Evolutionary conservation across 169 alveolate genomes (phyloP), one percentile per base, ranked within the genome.

Genomic region (Plasmodium blacklocki): DNA sequence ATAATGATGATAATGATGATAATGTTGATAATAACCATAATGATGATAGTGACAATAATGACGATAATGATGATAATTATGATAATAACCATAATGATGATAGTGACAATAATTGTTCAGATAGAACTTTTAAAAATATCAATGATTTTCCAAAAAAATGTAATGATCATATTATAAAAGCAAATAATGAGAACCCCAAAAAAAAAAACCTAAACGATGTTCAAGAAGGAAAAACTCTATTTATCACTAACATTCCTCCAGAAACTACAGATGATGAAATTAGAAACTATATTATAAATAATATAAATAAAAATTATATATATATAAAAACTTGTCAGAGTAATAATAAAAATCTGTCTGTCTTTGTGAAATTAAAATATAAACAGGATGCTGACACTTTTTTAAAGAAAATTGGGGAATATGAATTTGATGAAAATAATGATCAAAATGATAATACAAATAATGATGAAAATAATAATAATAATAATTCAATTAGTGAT

Each of bases 371-470:
- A 73, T 66, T 86, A 52, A 70, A 29, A 15, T 6, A 18, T n/a
- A 86, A 86, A 62, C 21, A 58, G 1, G 92, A 86, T 60, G 92
- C 88, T 11, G 92, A 86, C 54, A 56, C 49, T 15, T 86, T 86
- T 86, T 71, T 86, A 73, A 73, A 71, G 62, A 86, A 86, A 86
- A 86, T 86, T 86, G 92, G 92, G 8, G 92, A 86, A 49, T 59
- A 58, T 52, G 39, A 72, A 14, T 86, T 54, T 0, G 91, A 49
- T 23, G 64, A 80, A 49, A 63, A 66, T 26, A 62, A 32, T 0
- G 59, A 64, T 5, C 26, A 47, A 7, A 14, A 49, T 15, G 15
- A 45, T 14, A 39, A 73, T 11, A 39, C 23, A 4, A 39, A 39
- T 39, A 39, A 39, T 39, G 2, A 68, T 60, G 19, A 68, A 14